These are phyloP conservation scores for Rhizopus stolonifer DNA, from an alignment of 371 early-diverging fungal species.

Conservation along the genomic window DNA sequence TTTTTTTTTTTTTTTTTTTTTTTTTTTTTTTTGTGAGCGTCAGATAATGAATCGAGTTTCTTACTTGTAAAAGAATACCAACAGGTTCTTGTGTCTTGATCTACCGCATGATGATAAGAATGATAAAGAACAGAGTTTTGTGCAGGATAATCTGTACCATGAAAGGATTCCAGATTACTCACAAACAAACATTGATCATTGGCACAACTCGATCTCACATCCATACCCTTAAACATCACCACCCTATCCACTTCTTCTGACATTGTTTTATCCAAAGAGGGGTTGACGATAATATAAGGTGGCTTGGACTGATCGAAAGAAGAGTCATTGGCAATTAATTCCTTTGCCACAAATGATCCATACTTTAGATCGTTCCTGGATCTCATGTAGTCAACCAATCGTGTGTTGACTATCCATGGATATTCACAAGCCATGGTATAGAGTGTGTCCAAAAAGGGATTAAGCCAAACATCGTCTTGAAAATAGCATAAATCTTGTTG, in stretches of 20 bases:
- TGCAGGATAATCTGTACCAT: slow-evolving; percentile 31
- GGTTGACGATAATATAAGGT: slow-evolving; percentile 63
- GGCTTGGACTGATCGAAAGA: slow-evolving; percentile 61
- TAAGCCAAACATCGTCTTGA: slow-evolving; percentile 65
- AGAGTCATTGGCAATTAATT: slow-evolving; percentile 44
- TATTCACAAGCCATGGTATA: slow-evolving; percentile 57
- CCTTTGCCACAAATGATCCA: slow-evolving; percentile 49
- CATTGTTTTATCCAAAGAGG: too few relatives aligned
- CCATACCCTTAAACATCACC: too few relatives aligned
- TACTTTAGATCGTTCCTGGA: slow-evolving; percentile 55
- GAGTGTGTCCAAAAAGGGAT: slow-evolving; percentile 57
- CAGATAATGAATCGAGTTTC: too few relatives aligned
- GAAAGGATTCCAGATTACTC: slow-evolving; percentile 48
- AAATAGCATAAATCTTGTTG: slow-evolving; percentile 57
- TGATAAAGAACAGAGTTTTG: slow-evolving; percentile 40
- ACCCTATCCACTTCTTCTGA: too few relatives aligned
- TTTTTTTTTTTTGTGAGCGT: too few relatives aligned
- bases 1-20: background rate
- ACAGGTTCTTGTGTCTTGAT: slow-evolving; percentile 53
- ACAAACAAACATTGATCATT: slow-evolving; percentile 64
- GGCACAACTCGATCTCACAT: slow-evolving; percentile 24
- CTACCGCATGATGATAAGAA: slow-evolving; percentile 60
- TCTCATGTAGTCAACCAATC: slow-evolving; percentile 51
- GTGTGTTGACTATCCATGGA: slow-evolving; percentile 55
- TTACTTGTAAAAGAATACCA: slow-evolving; percentile 52